Percentiles rank a stretch among this genome's conserved stretches.
Conservation (phyloP, 2,329 filamentous ascomycete genomes). For the Colletotrichum salicis region DNA sequence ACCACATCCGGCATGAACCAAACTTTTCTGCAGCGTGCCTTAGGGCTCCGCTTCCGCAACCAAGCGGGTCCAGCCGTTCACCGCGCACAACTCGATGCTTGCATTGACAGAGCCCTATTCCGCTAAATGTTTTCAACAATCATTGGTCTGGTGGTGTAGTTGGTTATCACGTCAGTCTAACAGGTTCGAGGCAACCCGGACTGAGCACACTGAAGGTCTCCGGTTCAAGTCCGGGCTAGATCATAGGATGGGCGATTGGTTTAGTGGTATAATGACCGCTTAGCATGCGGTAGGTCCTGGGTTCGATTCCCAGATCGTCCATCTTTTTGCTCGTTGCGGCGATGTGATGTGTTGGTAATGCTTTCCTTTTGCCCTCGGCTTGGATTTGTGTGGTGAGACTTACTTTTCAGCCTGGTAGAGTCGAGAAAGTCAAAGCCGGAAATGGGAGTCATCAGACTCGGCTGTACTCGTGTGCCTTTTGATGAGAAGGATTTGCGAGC, state of each 20-base stretch:
- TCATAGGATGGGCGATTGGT: slow-evolving; percentile 26
- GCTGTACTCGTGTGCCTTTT: too few relatives aligned
- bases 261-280: slow-evolving; percentile 36
- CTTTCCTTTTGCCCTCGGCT: too few relatives aligned
- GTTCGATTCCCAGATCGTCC: slow-evolving; percentile 36
- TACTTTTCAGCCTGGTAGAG: not conserved
- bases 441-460: not conserved
- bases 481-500: too few relatives aligned
- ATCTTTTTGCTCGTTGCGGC: not conserved
- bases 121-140: rapidly evolving
- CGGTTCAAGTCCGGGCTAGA: slow-evolving; percentile 36
- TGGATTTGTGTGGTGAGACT: too few relatives aligned
- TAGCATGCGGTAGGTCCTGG: slow-evolving; percentile 35
- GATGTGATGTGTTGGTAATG: not conserved
- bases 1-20: slow-evolving; percentile 14
- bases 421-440: too few relatives aligned
- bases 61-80: not conserved
- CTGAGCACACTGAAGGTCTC: slow-evolving; percentile 33
- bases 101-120: not conserved
- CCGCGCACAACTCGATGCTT: not conserved
- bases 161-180: slow-evolving; percentile 63
- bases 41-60: slow-evolving; percentile 7
- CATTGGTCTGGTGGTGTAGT: slow-evolving; percentile 46
- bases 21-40: not conserved
- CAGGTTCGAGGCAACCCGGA: slow-evolving; percentile 32